A percentile compares a stretch with the other conserved stretches of the same genome.
These are phyloP conservation scores for Neofusicoccum umdonicola DNA, from an alignment of 2,329 filamentous ascomycete species.

Conservation along the genomic window DNA sequence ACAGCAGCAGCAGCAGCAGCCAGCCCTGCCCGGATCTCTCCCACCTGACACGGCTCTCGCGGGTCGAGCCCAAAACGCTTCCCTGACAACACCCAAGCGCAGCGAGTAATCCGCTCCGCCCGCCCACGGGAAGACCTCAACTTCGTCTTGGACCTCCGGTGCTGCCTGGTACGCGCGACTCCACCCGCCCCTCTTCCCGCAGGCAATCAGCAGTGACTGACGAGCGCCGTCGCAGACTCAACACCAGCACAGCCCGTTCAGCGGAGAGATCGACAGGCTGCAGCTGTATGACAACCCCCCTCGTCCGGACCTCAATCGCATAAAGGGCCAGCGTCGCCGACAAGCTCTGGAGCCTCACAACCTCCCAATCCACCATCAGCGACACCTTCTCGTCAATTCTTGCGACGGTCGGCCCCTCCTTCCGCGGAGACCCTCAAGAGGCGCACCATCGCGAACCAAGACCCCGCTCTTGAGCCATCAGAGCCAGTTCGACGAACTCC, in stretches of 20 bases:
- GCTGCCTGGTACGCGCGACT: conserved; percentile 12
- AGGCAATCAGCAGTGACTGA: conserved; percentile 2
- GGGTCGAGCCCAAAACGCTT: conserved; percentile 12
- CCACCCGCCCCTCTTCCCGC: neutral
- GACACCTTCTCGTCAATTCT: neutral
- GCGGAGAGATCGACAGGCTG: conserved; percentile 18
- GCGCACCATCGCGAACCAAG: neutral
- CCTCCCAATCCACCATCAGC: neutral
- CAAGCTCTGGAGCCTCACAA: neutral
- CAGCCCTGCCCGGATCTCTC: conserved; percentile 7
- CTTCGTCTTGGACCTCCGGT: neutral
- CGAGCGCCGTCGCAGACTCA: neutral
- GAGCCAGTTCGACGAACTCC: neutral
- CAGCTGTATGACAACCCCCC: neutral
- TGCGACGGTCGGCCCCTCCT: neutral
- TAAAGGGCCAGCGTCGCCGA: neutral
- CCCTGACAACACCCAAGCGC: conserved; percentile 10
- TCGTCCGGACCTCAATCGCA: neutral
- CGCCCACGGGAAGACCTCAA: conserved; percentile 4
- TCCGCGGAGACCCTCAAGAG: neutral
- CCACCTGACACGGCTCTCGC: conserved; percentile 14
- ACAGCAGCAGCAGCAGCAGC: neutral
- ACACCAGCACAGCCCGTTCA: conserved; percentile 10
- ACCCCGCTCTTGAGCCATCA: neutral
- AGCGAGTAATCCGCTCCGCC: conserved; percentile 5